Base-by-base conservation (phyloP, 257 asterid species). In the Salvia miltiorrhiza region DNA sequence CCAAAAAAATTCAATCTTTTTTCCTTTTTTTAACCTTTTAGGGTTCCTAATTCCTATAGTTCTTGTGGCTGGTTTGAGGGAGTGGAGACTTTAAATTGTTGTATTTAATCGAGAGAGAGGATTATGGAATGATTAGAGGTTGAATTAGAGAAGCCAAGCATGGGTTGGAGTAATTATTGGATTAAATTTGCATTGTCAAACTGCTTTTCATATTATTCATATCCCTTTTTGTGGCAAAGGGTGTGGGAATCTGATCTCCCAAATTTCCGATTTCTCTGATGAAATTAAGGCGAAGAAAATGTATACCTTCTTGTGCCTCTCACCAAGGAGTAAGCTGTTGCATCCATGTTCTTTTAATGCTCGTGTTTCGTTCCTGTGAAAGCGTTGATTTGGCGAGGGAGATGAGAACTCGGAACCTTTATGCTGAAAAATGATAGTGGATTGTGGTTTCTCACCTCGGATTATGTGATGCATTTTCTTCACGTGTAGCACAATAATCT, bases 271-370 rank as follows among this genome's bases (percentile, higher is more conserved):
- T 63, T 69, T 73, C 73, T 76, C 79, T 79, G 79, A 85, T 90
- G 95, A 85, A 85, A 84, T 84, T 88, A 74, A 86, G 89, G 85
- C 80, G 78, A 68, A 82, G 88, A 65, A 86, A 82, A 75, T 90
- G 78, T 80, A 85, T 85, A 16, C 94, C 86, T 73, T 90, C 92
- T 77, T 90, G 94, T 82, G 85, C 96, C 49, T 88, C 88, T 76
- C 81, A 80, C 61, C 86, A 73, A 59, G 80, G 81, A 81, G 95
- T 90, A 86, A 83, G 85, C 76, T 72, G 28, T 60, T 70, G 54
- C 41, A 61, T 48, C 24, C 60, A 21, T 2, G 21, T 43, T 59
- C 28, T 19, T 56, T 45, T 14, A 67, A 1, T 64, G 19, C 11
- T 48, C 54, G 5, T 65, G 21, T 41, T 26, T 49, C 14, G 16